Percentiles rank a stretch among this genome's conserved stretches.
Conservation (phyloP, 2,329 filamentous ascomycete species). For the Aspergillus proliferans region DNA sequence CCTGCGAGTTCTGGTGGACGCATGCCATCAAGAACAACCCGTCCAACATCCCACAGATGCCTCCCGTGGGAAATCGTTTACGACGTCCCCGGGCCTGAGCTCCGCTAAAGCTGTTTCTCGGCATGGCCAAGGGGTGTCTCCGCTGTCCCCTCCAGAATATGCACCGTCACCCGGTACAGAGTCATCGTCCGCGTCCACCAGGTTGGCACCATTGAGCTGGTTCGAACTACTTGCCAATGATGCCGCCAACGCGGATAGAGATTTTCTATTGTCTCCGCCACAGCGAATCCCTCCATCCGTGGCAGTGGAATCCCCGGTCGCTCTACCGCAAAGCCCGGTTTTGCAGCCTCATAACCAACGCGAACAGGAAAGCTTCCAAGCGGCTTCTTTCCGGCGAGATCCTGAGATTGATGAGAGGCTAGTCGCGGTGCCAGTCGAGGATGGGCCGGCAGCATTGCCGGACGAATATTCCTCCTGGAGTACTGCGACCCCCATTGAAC, state of each 20-base stretch:
- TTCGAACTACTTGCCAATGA: slow-evolving; percentile 36
- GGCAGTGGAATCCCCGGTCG: slow-evolving; percentile 16
- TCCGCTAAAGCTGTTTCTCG: slow-evolving; percentile 5
- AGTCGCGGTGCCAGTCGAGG: slow-evolving; percentile 17
- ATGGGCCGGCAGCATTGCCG: slow-evolving; percentile 1
- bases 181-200: slow-evolving; percentile 26
- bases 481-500: slow-evolving; percentile 5
- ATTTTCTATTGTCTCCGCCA: slow-evolving; percentile 9
- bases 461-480: slow-evolving; percentile 12
- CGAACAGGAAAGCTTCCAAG: slow-evolving; percentile 16
- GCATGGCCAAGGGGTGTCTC: slow-evolving; percentile 1
- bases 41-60: slow-evolving; percentile 4
- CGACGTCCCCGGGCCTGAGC: slow-evolving; percentile 1
- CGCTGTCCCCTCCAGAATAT: slow-evolving; percentile 6
- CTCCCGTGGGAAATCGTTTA: slow-evolving; percentile 1
- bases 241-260: slow-evolving; percentile 11
- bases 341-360: slow-evolving; percentile 5
- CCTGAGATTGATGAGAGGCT: slow-evolving; percentile 13
- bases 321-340: slow-evolving; percentile 5
- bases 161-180: slow-evolving; percentile 24
- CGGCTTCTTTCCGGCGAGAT: slow-evolving; percentile 9
- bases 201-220: slow-evolving; percentile 44
- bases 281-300: slow-evolving; percentile 9
- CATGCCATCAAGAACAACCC: slow-evolving; percentile 1
- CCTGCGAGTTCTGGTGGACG: slow-evolving; percentile 3